Evolutionary conservation across 345 rosid genomes (phyloP), one percentile per base, ranked within the genome.

Genomic region (Arabidopsis suecica): DNA sequence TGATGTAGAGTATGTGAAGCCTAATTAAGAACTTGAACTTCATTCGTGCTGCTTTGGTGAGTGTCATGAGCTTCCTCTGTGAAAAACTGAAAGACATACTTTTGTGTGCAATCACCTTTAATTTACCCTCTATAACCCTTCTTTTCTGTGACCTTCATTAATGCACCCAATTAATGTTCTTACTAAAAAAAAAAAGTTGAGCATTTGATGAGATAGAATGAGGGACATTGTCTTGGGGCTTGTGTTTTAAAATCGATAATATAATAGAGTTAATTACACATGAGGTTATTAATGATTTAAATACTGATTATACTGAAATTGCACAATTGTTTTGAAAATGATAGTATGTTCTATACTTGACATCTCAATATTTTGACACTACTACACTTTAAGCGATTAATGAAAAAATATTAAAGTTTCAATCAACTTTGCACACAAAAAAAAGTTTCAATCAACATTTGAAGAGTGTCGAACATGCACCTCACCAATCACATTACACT

Each of bases 1-100:
- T 18, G 65, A 33, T 28, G 32, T 28, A 28, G 32, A 18, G 58
- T 58, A 64, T 22, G 61, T 12, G 61, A 70, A 65, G 72, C 56
- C 61, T 71, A 70, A 70, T 70, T 71, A 77, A 69, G 40, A 65
- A 55, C 71, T 47, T 70, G 71, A 48, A 71, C 47, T 12, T 71
- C 81, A 33, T 78, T 78, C 81, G 73, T 65, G 73, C 33, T 66
- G 64, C 64, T 53, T 66, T 65, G 62, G 53, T 42, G 63, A 78
- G 56, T 72, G 73, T 78, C 81, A 78, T 78, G 81, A 72, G 69
- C 81, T 78, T 72, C 77, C 64, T 78, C 73, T 78, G 77, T 65
- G 42, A 44, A 64, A 44, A 64, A 38, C 73, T 65, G 63, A 49
- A 40, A 78, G 62, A 65, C 68, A 1, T 34, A 72, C 78, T 72